phyloP scores from a whole-genome alignment of 177 flowering plant species.

The Telopea speciosissima region DNA sequence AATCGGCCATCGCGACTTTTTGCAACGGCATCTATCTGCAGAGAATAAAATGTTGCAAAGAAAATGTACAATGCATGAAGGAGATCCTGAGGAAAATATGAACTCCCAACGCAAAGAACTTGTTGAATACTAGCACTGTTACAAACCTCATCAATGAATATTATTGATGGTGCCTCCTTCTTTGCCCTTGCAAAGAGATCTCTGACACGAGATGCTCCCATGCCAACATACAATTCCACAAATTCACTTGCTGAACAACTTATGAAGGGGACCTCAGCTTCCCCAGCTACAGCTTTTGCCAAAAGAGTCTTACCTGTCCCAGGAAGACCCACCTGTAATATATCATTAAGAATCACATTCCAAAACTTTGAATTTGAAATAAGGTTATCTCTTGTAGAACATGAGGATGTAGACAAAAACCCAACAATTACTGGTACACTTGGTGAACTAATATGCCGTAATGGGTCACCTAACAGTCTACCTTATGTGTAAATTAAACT shows the following conservation, averaged over 20 bases:
- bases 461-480: neutral
- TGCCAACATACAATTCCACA: conserved; percentile 96
- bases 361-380: neutral
- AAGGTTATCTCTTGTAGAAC: neutral
- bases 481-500: neutral
- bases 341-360: conserved; percentile 7
- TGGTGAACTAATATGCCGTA: neutral
- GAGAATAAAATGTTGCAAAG: neutral
- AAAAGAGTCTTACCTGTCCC: conserved; percentile 99
- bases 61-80: conserved; percentile 5
- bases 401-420: neutral
- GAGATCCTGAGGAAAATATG: conserved; percentile 1
- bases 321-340: conserved; percentile 92
- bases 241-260: conserved; percentile 99
- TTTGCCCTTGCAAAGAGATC: conserved; percentile 95
- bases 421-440: neutral
- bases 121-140: neutral
- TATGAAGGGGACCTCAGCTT: conserved; percentile 97
- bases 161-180: conserved; percentile 95
- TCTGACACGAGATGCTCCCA: conserved; percentile 99
- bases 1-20: conserved; percentile 95
- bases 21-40: conserved; percentile 98
- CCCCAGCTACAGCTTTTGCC: conserved; percentile 99
- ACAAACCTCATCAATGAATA: conserved; percentile 93
- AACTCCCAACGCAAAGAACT: neutral